Evolutionary conservation across 306 rosid genomes (phyloP).

Genomic region (Vigna trinervia): DNA sequence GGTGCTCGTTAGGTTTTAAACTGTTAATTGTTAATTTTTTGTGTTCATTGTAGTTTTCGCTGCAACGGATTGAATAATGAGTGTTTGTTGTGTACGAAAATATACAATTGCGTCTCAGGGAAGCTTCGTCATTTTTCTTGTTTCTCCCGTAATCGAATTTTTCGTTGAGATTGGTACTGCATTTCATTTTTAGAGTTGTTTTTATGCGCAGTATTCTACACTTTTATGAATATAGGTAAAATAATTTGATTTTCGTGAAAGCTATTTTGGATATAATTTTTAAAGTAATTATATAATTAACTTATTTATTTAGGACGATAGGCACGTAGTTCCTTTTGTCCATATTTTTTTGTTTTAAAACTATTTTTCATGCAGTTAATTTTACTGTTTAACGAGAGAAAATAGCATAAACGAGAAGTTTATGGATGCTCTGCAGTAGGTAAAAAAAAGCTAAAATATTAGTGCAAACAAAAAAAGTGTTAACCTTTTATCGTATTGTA

Average conservation of each 20-base stretch:
- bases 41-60: neutral
- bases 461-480: too few species aligned
- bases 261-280: neutral
- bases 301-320: neutral
- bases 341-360: too few species aligned
- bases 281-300: neutral
- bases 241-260: neutral
- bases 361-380: too few species aligned
- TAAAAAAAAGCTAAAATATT: too few species aligned
- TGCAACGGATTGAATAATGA: neutral
- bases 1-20: neutral
- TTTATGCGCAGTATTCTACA: neutral
- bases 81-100: neutral
- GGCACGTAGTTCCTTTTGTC: too few species aligned
- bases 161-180: neutral
- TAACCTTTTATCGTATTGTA: too few species aligned
- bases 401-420: too few species aligned
- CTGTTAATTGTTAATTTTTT: neutral
- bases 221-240: neutral
- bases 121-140: constrained; percentile 4
- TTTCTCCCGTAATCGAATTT: neutral
- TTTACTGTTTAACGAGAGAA: too few species aligned
- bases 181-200: neutral
- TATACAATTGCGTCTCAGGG: neutral
- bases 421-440: too few species aligned